Evolutionary conservation across 495 filamentous ascomycete genomes (phyloP), one percentile per base, ranked within the genome.

Genomic region (Neurospora sp.): DNA sequence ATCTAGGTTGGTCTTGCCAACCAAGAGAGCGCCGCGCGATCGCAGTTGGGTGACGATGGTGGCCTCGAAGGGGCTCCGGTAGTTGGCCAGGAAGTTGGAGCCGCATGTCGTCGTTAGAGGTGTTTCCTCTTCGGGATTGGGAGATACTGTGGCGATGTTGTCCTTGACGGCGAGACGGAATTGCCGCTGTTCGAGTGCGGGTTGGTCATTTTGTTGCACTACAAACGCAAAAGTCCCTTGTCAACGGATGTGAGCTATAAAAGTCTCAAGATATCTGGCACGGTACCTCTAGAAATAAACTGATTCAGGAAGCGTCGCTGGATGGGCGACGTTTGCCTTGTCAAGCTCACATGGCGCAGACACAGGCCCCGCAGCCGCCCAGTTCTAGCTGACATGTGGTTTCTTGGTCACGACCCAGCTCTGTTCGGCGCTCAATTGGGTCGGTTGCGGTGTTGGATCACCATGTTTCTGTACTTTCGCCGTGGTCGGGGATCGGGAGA

Each of bases 1-100:
- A 85, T 99, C 96, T 77, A 99, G 86, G 81, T 97, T 97, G 0
- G 94, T 94, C 80, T 97, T 98, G 9, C 91, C 92, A 18, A 88
- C 85, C 5, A 97, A 79, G 23, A 86, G 79, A 6, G 90, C 90
- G 46, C 93, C 93, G 27, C 89, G 85, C 70, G 84, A 77, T 75
- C 88, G 86, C 66, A 97, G 85, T 72, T 87, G 85, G 12, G 73
- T 77, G 14, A 97, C 89, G 41, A 97, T 93, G 4, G 92, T 95
- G 9, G 96, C 94, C 79, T 93, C 88, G 81, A 92, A 96, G 27
- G 96, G 96, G 73, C 89, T 92, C 66, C 77, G 80, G 82, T 92
- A 91, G 71, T 83, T 82, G n/a, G 88, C 77, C n/a, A 97, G 85
- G 71, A 92, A 89, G n/a, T 82, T 82, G 35, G 94, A 97, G 70